Evolutionary conservation across 495 filamentous ascomycete species (phyloP).

Genomic region (Neurospora sp.): DNA sequence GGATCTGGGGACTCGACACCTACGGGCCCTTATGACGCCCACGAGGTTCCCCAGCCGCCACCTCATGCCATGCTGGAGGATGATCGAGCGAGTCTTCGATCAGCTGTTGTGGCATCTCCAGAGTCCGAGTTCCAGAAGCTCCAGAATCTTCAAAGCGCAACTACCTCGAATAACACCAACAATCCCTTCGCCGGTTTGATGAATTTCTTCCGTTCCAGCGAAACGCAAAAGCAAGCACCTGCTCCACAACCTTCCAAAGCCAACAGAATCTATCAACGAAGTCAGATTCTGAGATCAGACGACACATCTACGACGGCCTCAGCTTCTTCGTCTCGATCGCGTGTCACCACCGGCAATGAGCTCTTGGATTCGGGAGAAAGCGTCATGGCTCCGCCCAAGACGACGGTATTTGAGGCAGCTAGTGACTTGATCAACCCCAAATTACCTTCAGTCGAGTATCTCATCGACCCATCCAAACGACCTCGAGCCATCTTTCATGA

Average conservation of each 20-base stretch:
- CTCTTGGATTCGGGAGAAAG: conserved; percentile 30
- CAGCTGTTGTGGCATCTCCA: conserved; percentile 12
- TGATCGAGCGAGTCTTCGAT: conserved; percentile 35
- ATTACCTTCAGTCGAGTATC: conserved; percentile 65
- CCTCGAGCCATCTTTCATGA: conserved; percentile 94
- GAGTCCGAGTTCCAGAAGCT: conserved; percentile 4
- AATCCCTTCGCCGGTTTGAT: conserved; percentile 51
- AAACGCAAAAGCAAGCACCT: conserved; percentile 24
- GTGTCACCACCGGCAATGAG: conserved; percentile 33
- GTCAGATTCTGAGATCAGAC: conserved; percentile 53
- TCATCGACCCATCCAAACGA: conserved; percentile 73
- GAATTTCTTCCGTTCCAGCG: conserved; percentile 46
- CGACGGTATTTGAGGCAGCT: conserved; percentile 89
- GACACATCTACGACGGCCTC: conserved; percentile 27
- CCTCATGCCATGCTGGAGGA: conserved; percentile 46
- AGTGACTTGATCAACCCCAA: conserved; percentile 87
- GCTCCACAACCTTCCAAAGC: conserved; percentile 36
- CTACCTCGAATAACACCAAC: conserved; percentile 21
- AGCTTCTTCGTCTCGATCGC: conserved; percentile 25
- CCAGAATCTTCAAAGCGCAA: conserved; percentile 16
- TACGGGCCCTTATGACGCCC: conserved; percentile 13
- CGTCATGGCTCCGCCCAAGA: conserved; percentile 68
- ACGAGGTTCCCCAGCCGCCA: conserved; percentile 50
- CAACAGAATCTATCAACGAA: conserved; percentile 65
- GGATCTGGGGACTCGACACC: conserved; percentile 18